Percentiles rank a stretch among this genome's conserved stretches.
Evolutionary conservation across 108 stramenopile species (phyloP).

Genomic region (Skeletonema menzelii): DNA sequence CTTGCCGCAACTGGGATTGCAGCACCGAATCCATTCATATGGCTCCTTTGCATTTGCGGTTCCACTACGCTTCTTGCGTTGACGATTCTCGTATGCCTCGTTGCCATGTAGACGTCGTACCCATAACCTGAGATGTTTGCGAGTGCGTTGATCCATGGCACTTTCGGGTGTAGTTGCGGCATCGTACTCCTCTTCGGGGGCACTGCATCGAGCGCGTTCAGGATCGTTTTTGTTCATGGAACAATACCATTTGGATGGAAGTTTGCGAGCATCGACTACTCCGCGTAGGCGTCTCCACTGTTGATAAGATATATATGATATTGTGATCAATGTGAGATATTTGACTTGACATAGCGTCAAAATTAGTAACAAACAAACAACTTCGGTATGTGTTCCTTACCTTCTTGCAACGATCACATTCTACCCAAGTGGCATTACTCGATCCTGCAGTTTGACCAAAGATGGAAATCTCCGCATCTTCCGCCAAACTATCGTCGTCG

Average conservation of each 20-base stretch:
- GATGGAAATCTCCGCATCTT: conserved; percentile 77
- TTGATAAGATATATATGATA: neutral
- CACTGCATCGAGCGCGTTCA: conserved; percentile 77
- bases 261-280: conserved; percentile 84
- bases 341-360: neutral
- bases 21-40: conserved; percentile 89
- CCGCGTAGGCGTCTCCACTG: conserved; percentile 90
- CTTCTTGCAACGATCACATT: conserved; percentile 92
- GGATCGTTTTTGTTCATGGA: conserved; percentile 91
- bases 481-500: conserved; percentile 38
- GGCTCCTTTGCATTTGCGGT: conserved; percentile 70
- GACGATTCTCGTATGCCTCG: conserved; percentile 79
- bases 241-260: conserved; percentile 87
- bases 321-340: neutral
- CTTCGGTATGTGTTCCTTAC: conserved; percentile 19
- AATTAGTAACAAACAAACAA: neutral
- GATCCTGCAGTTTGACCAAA: conserved; percentile 84
- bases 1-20: conserved; percentile 85
- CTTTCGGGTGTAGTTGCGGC: conserved; percentile 74
- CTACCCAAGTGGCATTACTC: conserved; percentile 87
- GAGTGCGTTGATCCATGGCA: conserved; percentile 79
- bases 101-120: conserved; percentile 81
- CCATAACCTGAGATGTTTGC: conserved; percentile 86
- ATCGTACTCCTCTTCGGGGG: conserved; percentile 92
- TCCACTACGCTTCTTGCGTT: conserved; percentile 60